These are phyloP conservation scores for Paralagenidium karlingii DNA, from an alignment of 352 stramenopile species.

Conservation along the genomic window DNA sequence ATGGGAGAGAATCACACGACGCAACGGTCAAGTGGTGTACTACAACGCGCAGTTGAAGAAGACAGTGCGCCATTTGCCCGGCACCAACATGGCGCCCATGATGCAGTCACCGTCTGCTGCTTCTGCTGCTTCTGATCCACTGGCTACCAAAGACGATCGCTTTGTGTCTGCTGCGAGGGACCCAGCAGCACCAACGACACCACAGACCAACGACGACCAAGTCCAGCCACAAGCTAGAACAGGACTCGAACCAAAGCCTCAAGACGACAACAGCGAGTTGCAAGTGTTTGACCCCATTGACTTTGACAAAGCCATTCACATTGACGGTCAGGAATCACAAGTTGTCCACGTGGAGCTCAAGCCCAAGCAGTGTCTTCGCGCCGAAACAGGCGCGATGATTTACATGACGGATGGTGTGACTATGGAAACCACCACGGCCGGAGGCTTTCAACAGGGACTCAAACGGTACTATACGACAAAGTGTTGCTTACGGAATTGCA, in stretches of 20 bases:
- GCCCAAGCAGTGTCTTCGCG: slow-evolving; percentile 84
- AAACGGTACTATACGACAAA: slow-evolving; percentile 60
- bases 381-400: slow-evolving; percentile 90
- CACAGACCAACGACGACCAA: no score
- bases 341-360: slow-evolving; percentile 76
- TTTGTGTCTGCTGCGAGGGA: no score
- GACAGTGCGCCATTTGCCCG: slow-evolving; percentile 38
- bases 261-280: slow-evolving; percentile 25
- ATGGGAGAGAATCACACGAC: slow-evolving; percentile 45
- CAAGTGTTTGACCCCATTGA: slow-evolving; percentile 69
- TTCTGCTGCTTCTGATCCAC: no score
- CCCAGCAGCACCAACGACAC: no score
- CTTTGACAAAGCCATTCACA: slow-evolving; percentile 59
- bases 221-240: no score
- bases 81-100: slow-evolving; percentile 3
- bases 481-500: slow-evolving; percentile 36
- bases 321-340: slow-evolving; percentile 81
- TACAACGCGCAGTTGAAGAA: slow-evolving; percentile 49
- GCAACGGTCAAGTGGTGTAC: slow-evolving; percentile 54
- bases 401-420: slow-evolving; percentile 92
- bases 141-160: no score
- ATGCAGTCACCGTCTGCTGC: no score
- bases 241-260: no score
- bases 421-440: slow-evolving; percentile 87
- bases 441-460: slow-evolving; percentile 78